Conservation (phyloP, 352 stramenopile genomes). For the Phytophthora sp. region DNA sequence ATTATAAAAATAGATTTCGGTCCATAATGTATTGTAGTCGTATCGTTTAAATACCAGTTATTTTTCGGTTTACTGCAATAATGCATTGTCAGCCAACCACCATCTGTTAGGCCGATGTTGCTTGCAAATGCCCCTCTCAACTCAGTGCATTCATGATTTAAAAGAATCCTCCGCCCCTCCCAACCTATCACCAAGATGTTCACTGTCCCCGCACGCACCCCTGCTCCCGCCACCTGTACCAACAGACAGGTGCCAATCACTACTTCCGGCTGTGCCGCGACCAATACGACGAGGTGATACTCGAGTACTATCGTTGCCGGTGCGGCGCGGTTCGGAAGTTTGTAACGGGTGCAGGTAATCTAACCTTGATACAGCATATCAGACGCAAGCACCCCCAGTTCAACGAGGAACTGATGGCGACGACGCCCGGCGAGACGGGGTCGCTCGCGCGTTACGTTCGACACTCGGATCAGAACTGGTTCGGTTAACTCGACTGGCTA, state of each 20-base stretch:
- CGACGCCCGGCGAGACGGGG: constrained; percentile 13
- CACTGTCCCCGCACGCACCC: no score
- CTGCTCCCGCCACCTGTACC: constrained; percentile 4
- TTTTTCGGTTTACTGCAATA: neutral
- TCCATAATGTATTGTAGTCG: neutral
- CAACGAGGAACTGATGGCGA: constrained; percentile 7
- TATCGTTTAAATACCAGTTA: neutral
- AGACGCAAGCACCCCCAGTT: constrained; percentile 7
- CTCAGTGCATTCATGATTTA: no score
- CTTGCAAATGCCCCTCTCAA: neutral
- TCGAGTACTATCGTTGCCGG: constrained; percentile 18
- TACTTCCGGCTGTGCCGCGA: constrained; percentile 22
- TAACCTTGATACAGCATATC: constrained; percentile 20
- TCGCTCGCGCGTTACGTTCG: constrained; percentile 13
- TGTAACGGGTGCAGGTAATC: constrained; percentile 5
- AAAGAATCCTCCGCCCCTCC: neutral
- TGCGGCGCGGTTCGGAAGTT: constrained; percentile 16
- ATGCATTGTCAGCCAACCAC: neutral
- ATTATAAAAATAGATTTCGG: neutral
- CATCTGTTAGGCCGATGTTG: neutral
- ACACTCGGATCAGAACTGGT: constrained; percentile 10
- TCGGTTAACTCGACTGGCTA: constrained; percentile 11
- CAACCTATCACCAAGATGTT: neutral
- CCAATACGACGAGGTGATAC: constrained; percentile 24
- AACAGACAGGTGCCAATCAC: constrained; percentile 10